Conservation (phyloP, 257 asterid species). For the Capsicum pubescens region DNA sequence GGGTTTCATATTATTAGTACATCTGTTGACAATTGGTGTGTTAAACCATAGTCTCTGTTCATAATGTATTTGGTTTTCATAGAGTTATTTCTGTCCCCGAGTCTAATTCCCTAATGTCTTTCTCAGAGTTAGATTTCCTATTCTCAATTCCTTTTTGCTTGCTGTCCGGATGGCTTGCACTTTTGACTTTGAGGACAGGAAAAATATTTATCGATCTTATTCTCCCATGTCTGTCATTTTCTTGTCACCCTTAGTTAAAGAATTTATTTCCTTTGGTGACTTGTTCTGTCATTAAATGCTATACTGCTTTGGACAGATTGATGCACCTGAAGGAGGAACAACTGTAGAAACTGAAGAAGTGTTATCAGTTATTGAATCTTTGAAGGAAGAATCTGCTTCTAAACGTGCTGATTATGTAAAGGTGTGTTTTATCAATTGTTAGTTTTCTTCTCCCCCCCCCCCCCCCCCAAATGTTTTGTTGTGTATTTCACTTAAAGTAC, state of each 20-base stretch:
- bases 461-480: conserved; percentile 30
- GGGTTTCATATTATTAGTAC: no score
- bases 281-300: conserved; percentile 21
- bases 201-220: conserved; percentile 13
- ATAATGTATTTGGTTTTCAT: no score
- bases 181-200: neutral
- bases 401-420: conserved; percentile 63
- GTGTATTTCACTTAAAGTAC: conserved; percentile 28
- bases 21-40: no score
- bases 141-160: neutral
- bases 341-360: conserved; percentile 51
- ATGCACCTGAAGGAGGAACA: conserved; percentile 51
- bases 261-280: neutral
- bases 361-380: conserved; percentile 56
- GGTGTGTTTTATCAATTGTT: conserved; percentile 48
- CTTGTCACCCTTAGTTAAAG: neutral
- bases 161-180: neutral
- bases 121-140: no score
- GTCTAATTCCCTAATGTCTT: no score
- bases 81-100: no score
- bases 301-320: conserved; percentile 50
- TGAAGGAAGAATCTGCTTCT: conserved; percentile 63
- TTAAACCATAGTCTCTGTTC: no score
- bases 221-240: neutral
- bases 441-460: neutral